Evolutionary conservation across 192 early-diverging fungal species (phyloP).

Genomic region (Ramicandelaber brevisporus): DNA sequence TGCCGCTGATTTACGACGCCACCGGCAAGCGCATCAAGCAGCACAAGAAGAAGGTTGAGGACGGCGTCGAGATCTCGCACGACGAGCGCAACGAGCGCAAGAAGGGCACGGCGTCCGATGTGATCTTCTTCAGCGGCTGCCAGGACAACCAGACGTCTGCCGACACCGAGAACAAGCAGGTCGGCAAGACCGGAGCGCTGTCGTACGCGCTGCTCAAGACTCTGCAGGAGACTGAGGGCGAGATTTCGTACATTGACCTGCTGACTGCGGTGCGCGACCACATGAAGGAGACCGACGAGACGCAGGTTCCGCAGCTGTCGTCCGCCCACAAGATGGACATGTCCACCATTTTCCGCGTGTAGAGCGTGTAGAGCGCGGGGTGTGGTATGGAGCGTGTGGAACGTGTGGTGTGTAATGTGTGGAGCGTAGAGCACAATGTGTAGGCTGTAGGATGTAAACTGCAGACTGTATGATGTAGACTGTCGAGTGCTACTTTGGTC

Average conservation of each 20-base stretch:
- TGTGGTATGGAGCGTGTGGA: too few species aligned
- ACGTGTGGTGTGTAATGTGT: too few species aligned
- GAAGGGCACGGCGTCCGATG: conserved; percentile 14
- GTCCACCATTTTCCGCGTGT: too few species aligned
- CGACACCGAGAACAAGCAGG: conserved; percentile 22
- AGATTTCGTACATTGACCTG: conserved; percentile 13
- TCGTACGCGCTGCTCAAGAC: conserved; percentile 21
- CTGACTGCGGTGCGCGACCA: conserved; percentile 6
- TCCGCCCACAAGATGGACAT: conserved; percentile 5
- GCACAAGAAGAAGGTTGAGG: conserved; percentile 2
- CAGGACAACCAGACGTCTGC: conserved; percentile 34
- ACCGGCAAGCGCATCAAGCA: conserved; percentile 2
- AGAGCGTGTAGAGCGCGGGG: too few species aligned
- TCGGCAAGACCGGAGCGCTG: conserved; percentile 37
- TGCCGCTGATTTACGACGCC: conserved; percentile 20
- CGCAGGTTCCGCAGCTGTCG: conserved; percentile 6
- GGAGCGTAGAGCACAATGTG: too few species aligned
- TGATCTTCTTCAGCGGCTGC: conserved; percentile 31
- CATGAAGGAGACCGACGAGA: too few species aligned
- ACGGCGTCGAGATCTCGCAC: neutral
- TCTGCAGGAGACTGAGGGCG: conserved; percentile 4
- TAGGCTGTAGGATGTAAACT: too few species aligned
- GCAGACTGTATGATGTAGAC: too few species aligned
- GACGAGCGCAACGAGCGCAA: conserved; percentile 2
- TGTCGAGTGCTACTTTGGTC: too few species aligned